These are phyloP conservation scores for Anisodus acutangulus DNA, from an alignment of 257 asterid genomes.

Conservation along the genomic window DNA sequence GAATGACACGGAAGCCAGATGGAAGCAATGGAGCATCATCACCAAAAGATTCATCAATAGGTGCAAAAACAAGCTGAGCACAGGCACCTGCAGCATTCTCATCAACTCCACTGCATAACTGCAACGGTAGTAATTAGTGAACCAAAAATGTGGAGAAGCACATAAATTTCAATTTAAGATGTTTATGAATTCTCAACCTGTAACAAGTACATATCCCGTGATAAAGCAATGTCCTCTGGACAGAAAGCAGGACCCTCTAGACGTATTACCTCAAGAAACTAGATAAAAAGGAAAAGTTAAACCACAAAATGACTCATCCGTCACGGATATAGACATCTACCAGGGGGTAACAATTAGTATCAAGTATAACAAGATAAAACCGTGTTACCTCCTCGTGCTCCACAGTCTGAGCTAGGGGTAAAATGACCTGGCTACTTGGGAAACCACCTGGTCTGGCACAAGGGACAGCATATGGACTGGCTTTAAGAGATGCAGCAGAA, in stretches of 20 bases:
- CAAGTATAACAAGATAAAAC: not conserved
- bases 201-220: constrained; percentile 81
- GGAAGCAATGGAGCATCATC: constrained; percentile 92
- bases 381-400: constrained; percentile 78
- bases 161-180: not conserved
- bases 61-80: constrained; percentile 95
- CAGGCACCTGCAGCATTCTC: constrained; percentile 76
- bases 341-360: not conserved
- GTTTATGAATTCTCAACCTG: constrained; percentile 52
- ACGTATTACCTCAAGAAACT: constrained; percentile 92
- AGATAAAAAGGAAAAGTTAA: constrained; percentile 29
- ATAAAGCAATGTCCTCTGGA: constrained; percentile 74
- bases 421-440: constrained; percentile 73
- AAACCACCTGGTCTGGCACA: constrained; percentile 70
- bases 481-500: constrained; percentile 80
- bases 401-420: constrained; percentile 81
- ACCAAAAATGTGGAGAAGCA: not conserved
- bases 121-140: constrained; percentile 29
- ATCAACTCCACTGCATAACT: constrained; percentile 90
- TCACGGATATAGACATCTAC: not conserved
- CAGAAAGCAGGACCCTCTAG: constrained; percentile 77
- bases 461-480: constrained; percentile 70
- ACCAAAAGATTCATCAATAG: constrained; percentile 89
- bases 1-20: constrained; percentile 94
- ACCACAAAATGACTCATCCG: not conserved